Evolutionary conservation across 345 rosid genomes (phyloP).

Genomic region (Trapa bicornis): DNA sequence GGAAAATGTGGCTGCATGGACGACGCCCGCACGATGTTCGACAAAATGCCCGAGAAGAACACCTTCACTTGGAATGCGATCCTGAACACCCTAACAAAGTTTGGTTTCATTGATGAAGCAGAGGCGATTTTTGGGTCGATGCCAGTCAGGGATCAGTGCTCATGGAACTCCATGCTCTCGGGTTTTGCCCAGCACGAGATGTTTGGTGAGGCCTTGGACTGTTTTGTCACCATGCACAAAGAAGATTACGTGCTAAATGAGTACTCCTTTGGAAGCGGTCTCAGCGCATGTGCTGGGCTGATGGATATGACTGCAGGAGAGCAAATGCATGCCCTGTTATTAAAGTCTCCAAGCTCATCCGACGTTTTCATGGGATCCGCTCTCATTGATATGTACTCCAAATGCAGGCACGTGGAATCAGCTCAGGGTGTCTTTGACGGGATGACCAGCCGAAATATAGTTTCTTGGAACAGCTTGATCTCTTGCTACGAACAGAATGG

Average conservation of each 20-base stretch:
- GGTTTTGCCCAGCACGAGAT: conserved; percentile 60
- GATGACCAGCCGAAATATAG: conserved; percentile 47
- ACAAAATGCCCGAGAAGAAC: conserved; percentile 48
- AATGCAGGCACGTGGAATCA: conserved; percentile 44
- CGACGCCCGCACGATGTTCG: conserved; percentile 54
- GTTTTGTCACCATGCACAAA: conserved; percentile 47
- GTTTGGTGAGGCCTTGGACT: conserved; percentile 44
- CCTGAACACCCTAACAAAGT: conserved; percentile 34
- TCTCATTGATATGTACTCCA: conserved; percentile 72
- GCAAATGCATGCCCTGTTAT: conserved; percentile 63
- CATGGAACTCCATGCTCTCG: conserved; percentile 71
- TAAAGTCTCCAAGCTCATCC: conserved; percentile 25
- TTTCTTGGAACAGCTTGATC: conserved; percentile 88
- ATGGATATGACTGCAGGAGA: conserved; percentile 34
- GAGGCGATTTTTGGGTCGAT: conserved; percentile 28
- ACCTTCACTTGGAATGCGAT: conserved; percentile 60
- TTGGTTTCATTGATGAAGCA: conserved; percentile 50
- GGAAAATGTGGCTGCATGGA: conserved; percentile 41
- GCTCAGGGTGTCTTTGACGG: conserved; percentile 50
- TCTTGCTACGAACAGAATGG: conserved; percentile 86
- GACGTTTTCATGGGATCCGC: conserved; percentile 73
- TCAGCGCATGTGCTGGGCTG: conserved; percentile 58
- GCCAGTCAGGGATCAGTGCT: conserved; percentile 60
- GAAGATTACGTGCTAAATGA: conserved; percentile 39
- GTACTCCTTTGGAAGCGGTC: conserved; percentile 53